Percentiles rank a stretch among this genome's conserved stretches.
Conservation (phyloP, 2,329 filamentous ascomycete genomes). For the Cordyceps cateniannulata region DNA sequence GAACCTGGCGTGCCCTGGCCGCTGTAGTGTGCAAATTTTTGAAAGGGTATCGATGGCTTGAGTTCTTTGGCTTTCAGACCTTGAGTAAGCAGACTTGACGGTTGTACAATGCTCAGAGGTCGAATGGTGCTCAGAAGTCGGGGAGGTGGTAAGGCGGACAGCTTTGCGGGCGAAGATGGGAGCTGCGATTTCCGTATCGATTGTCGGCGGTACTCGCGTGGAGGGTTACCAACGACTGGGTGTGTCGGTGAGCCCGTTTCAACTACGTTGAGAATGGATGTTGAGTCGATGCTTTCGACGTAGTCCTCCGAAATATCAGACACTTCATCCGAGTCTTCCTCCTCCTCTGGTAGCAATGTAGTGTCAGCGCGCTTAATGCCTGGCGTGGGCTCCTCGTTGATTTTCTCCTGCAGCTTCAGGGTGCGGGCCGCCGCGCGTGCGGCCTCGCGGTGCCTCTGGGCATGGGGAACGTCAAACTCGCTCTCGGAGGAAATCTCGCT, state of each 20-base stretch:
- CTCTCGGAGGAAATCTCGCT: conserved; percentile 81
- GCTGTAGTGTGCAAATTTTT: conserved; percentile 68
- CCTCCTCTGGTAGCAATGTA: conserved; percentile 49
- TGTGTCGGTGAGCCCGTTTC: conserved; percentile 50
- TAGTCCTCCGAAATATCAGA: conserved; percentile 61
- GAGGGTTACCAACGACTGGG: conserved; percentile 58
- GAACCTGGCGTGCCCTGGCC: conserved; percentile 74
- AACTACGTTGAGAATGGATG: conserved; percentile 62
- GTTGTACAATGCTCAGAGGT: conserved; percentile 60
- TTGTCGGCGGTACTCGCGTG: conserved; percentile 51
- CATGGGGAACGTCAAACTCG: conserved; percentile 62
- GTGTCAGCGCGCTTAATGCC: conserved; percentile 40
- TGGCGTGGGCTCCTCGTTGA: conserved; percentile 30
- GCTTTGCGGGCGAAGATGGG: conserved; percentile 46
- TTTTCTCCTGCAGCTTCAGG: conserved; percentile 31
- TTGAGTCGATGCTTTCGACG: conserved; percentile 61
- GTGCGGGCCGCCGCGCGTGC: conserved; percentile 47
- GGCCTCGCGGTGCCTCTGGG: conserved; percentile 57
- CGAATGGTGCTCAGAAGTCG: conserved; percentile 58
- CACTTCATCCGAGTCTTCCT: conserved; percentile 54
- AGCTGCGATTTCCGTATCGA: conserved; percentile 58
- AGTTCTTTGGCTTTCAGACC: conserved; percentile 66
- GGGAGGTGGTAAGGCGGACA: conserved; percentile 65
- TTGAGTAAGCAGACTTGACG: conserved; percentile 64
- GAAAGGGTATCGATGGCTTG: conserved; percentile 64